Base-by-base conservation (phyloP, 1,284 basidiomycete species). In the Pseudomicrostroma phylloplanum region DNA sequence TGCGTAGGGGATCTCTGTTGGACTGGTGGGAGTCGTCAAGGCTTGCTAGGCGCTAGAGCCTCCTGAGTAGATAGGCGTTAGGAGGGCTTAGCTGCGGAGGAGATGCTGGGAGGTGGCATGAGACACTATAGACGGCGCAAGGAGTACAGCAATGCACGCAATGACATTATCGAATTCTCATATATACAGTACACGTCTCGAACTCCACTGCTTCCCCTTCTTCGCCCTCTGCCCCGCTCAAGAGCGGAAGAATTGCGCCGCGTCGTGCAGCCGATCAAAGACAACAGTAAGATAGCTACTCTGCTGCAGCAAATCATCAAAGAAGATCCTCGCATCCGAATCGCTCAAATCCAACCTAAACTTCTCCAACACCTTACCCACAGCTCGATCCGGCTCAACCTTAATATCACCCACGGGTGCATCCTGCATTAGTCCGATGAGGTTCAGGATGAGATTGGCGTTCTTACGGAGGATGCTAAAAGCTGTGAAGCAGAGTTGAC, bases 331-430 rank as follows among this genome's bases (percentile, higher is more conserved):
- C 7, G 96, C 96, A 76, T 79, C 75, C 25, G 70, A 74, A 60
- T 79, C 96, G 41, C 57, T 65, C 36, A 97, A 82, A 77, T 96
- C 91, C 59, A 97, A 82, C 72, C 91, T 85, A 80, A 99, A 99
- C 81, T 97, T 98, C 71, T 97, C 94, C 76, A 96, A 91, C 17
- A 98, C 83, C 80, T 85, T 85, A 69, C 82, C 80, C 13, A 85
- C 84, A 0, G 84, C 84, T 74, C 84, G 84, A 70, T 85, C 84
- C 2, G 84, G 84, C 69, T 85, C 84, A 0, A 84, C 87, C 76
- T 92, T 91, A 82, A 99, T 96, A 76, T 98, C 94, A 12, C 93
- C 93, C 30, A 99, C 96, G 71, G 96, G 93, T 0, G 92, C 94
- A 71, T 97, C 93, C 8, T 94, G 89, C 96, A 99, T 98, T 57